Evolutionary conservation across 2,329 filamentous ascomycete genomes (phyloP), one percentile per base, ranked within the genome.

Genomic region (Fusarium sacchari): DNA sequence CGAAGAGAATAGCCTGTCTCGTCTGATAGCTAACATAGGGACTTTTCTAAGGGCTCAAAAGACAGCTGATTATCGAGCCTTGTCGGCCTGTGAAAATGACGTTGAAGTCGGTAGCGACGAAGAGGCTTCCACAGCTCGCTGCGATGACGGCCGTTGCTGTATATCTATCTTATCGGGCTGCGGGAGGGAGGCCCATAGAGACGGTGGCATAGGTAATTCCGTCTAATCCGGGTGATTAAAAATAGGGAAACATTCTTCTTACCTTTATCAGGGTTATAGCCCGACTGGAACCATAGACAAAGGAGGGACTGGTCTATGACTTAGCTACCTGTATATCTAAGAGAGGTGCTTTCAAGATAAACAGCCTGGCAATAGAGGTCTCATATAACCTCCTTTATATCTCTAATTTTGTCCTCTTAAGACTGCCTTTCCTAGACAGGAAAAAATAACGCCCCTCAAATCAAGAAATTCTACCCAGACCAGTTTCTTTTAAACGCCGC

Each of bases 401-500:
- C 44, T 47, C 44, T 30, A 47, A 47, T n/a, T 47, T 47, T 20
- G 22, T 47, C 44, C 44, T 22, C 26, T 30, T 17, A n/a, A 30
- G 44, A 22, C 44, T 47, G 26, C 26, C 44, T 47, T 47, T 28
- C 44, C 44, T 15, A 56, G 40, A 34, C 32, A 18, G 28, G 32
- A 42, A 32, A 32, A 39, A 28, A n/a, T 24, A 34, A 18, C 34
- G 36, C 28, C 39, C 40, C 32, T 50, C 49, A 46, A 57, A 46
- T 32, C 28, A 50, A 55, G 55, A 64, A 71, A 71, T 30, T 30
- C 44, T 49, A 42, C 56, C 63, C 37, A 32, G 37, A 37, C 49
- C 47, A 55, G 50, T 69, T 50, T 63, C 36, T 57, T 68, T 49
- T 55, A 42, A 75, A 78, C 76, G 76, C 76, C 76, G 46, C 32